Evolutionary conservation across 2,329 filamentous ascomycete genomes (phyloP), one percentile per base, ranked within the genome.

Genomic region (Parasarocladium wereldwijsianum): DNA sequence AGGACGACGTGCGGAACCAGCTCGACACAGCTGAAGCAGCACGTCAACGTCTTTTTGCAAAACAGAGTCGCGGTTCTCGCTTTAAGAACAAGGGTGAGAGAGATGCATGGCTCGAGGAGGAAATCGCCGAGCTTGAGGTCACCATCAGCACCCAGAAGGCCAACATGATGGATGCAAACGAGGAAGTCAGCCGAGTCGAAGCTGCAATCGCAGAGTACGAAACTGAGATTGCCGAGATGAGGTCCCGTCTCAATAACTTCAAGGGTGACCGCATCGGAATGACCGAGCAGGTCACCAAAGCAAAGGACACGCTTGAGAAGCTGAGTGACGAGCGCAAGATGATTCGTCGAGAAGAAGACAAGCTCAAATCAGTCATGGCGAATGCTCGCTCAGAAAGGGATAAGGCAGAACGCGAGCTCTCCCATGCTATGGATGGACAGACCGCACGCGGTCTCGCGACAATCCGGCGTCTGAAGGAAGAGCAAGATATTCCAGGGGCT

Each of bases 51-150:
- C 67, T 98, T 6, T 83, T 93, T 46, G 82, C 81, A 29, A 98
- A 98, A 52, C 87, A 98, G 54, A 84, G 79, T 24, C 77, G 87
- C 26, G 85, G 80, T 40, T 78, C 80, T 12, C 79, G 84, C 37
- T 98, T 93, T 53, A 79, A 69, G 46, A 92, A 74, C 50, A 93
- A 93, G 58, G 69, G 71, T 7, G 84, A 96, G 48, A 76, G 92
- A 24, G 87, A 98, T 50, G 69, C 72, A 20, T 94, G 73, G 64
- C 61, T 98, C 29, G 73, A 72, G 36, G 67, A 72, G 37, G 80
- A 94, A 52, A 82, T 96, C 33, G 65, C 80, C 25, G 80, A 92
- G 20, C 70, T 86, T 32, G 79, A 84, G 40, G 60, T 71, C 20
- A 79, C 80, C 5, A 62, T 93, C 17, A 77, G 76, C 20, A 76